Percentiles rank a stretch among this genome's conserved stretches.
These are phyloP conservation scores for Eucalyptus regnans DNA, from an alignment of 345 rosid species.

Conservation along the genomic window DNA sequence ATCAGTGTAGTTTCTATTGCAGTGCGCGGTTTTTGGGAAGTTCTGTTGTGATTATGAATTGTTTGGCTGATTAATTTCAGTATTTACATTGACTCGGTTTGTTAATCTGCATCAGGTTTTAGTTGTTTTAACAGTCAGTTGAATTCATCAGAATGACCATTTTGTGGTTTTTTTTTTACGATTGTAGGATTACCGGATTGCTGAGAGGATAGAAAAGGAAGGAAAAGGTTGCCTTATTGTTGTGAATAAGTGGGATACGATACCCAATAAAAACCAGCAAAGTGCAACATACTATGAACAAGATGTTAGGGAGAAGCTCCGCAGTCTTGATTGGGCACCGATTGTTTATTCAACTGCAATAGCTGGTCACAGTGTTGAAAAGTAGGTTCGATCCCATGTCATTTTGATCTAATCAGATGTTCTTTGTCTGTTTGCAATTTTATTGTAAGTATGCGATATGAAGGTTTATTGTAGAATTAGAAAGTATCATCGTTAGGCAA, in stretches of 20 bases:
- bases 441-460: background rate
- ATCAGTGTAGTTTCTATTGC: background rate
- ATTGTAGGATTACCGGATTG: slow-evolving; percentile 67
- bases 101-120: background rate
- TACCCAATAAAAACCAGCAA: slow-evolving; percentile 84
- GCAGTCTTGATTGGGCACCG: slow-evolving; percentile 89
- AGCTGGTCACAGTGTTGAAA: slow-evolving; percentile 81
- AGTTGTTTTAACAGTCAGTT: background rate
- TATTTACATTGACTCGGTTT: background rate
- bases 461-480: background rate
- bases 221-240: slow-evolving; percentile 94
- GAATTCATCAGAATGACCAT: background rate
- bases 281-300: slow-evolving; percentile 69
- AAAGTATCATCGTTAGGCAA: background rate
- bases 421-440: background rate
- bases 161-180: background rate
- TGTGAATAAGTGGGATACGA: slow-evolving; percentile 98
- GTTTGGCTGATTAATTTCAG: background rate
- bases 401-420: background rate
- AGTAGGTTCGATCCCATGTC: slow-evolving; percentile 21
- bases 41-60: background rate
- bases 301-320: slow-evolving; percentile 89
- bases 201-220: slow-evolving; percentile 90
- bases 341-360: slow-evolving; percentile 87
- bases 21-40: background rate